phyloP scores from a whole-genome alignment of 129 eudicot species.

The Erigeron canadensis region DNA sequence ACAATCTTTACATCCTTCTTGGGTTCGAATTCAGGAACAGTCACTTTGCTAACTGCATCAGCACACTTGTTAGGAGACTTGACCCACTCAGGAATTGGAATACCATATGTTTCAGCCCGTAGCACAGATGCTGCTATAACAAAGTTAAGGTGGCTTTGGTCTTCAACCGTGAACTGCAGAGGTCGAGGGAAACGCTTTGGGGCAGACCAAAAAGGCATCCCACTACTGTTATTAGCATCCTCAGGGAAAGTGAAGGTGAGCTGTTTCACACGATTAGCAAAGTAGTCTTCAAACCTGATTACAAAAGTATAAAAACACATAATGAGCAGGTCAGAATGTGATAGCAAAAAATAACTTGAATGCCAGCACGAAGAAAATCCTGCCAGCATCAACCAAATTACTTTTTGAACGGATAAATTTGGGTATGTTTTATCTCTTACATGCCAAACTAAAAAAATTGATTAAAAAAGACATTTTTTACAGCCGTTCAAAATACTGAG shows the following conservation, averaged over 20 bases:
- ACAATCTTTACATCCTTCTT: constrained; percentile 75
- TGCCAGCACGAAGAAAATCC: neutral
- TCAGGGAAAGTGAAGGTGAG: constrained; percentile 85
- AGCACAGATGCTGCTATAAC: constrained; percentile 71
- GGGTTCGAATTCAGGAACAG: constrained; percentile 82
- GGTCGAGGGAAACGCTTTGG: constrained; percentile 94
- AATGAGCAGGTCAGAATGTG: constrained; percentile 1
- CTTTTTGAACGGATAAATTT: neutral
- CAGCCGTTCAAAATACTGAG: too few species aligned
- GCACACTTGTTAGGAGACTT: constrained; percentile 53
- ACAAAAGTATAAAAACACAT: constrained; percentile 7
- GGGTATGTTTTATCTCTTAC: neutral
- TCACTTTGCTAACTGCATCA: constrained; percentile 66
- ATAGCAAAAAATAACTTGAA: neutral
- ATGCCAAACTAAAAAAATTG: neutral
- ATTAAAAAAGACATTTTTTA: too few species aligned
- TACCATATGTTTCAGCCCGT: constrained; percentile 90
- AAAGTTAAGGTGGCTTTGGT: constrained; percentile 65
- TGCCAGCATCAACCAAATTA: neutral
- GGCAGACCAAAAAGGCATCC: constrained; percentile 88
- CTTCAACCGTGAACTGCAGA: constrained; percentile 59
- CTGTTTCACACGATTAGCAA: constrained; percentile 83
- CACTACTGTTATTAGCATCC: constrained; percentile 78
- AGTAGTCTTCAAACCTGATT: constrained; percentile 87
- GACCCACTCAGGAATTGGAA: constrained; percentile 81